Conservation (phyloP, 2,329 filamentous ascomycete genomes). For the Apiospora kogelbergensis region DNA sequence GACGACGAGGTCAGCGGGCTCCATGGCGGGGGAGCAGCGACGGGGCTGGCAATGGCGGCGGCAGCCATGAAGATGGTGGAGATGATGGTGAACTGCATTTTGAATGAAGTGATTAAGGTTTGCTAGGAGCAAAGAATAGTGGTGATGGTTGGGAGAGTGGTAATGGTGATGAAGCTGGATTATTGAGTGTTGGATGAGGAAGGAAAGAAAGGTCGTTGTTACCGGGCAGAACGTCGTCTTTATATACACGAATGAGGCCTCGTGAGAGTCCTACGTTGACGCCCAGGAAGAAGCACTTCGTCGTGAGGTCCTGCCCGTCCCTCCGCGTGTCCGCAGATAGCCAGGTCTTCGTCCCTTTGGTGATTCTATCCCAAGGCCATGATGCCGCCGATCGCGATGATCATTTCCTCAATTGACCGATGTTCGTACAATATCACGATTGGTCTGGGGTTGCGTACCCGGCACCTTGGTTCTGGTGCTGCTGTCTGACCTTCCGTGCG, state of each 20-base stretch:
- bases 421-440: background rate
- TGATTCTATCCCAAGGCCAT: background rate
- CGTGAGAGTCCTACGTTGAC: background rate
- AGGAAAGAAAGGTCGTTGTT: background rate
- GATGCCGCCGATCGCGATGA: background rate
- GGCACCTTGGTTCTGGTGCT: background rate
- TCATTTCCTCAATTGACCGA: background rate
- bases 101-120: background rate
- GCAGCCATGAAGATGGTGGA: constrained; percentile 2
- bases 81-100: constrained; percentile 6
- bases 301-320: background rate
- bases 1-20: background rate
- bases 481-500: background rate
- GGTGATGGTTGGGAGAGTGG: background rate
- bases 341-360: background rate
- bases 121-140: background rate
- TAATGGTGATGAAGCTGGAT: background rate
- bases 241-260: background rate
- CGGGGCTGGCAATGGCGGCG: background rate
- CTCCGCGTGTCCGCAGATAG: background rate
- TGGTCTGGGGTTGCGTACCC: background rate
- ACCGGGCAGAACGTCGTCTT: background rate
- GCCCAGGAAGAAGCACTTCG: background rate
- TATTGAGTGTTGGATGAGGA: background rate
- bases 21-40: background rate